A percentile compares a stretch with the other conserved stretches of the same genome.
These are phyloP conservation scores for Trichosporon asahii DNA, from an alignment of 1,284 basidiomycete genomes.

Conservation along the genomic window DNA sequence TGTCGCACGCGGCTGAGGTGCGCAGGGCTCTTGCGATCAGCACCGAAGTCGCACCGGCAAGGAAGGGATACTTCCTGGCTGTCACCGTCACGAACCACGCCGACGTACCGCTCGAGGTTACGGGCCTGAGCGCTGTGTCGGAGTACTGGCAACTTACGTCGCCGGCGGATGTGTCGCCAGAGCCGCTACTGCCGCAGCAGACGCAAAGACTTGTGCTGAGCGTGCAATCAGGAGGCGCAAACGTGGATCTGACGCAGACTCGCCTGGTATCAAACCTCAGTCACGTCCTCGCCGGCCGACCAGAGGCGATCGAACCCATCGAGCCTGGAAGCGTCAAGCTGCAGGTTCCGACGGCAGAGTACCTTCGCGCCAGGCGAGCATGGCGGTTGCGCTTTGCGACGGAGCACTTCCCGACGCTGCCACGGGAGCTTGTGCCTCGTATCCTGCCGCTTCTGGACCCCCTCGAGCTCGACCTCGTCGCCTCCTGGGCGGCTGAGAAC, in stretches of 20 bases:
- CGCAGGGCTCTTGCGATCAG: slow-evolving; percentile 17
- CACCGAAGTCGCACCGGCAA: slow-evolving; percentile 10
- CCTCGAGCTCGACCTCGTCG: slow-evolving; percentile 63
- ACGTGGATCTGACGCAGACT: slow-evolving; percentile 27
- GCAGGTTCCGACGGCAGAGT: slow-evolving; percentile 16
- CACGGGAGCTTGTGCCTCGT: slow-evolving; percentile 55
- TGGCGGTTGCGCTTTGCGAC: slow-evolving; percentile 46
- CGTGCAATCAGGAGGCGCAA: slow-evolving; percentile 2
- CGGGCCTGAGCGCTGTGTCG: background rate
- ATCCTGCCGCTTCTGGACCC: slow-evolving; percentile 80
- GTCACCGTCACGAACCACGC: slow-evolving; percentile 19
- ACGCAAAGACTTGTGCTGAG: slow-evolving; percentile 25
- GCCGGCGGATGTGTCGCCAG: background rate
- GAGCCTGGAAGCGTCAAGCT: slow-evolving; percentile 8
- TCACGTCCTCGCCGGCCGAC: slow-evolving; percentile 30
- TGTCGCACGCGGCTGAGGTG: slow-evolving; percentile 26
- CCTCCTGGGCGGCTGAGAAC: slow-evolving; percentile 65
- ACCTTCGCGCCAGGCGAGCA: slow-evolving; percentile 26
- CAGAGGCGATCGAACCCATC: slow-evolving; percentile 15
- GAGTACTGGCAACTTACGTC: slow-evolving; percentile 16
- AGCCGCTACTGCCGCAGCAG: slow-evolving; percentile 36
- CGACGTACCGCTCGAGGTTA: slow-evolving; percentile 14
- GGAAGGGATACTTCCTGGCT: slow-evolving; percentile 16
- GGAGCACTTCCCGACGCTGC: slow-evolving; percentile 62
- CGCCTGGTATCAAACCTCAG: slow-evolving; percentile 30